Percentiles rank a stretch among this genome's conserved stretches.
Evolutionary conservation across 2,329 filamentous ascomycete genomes (phyloP).

Genomic region (Neonectria faginata): DNA sequence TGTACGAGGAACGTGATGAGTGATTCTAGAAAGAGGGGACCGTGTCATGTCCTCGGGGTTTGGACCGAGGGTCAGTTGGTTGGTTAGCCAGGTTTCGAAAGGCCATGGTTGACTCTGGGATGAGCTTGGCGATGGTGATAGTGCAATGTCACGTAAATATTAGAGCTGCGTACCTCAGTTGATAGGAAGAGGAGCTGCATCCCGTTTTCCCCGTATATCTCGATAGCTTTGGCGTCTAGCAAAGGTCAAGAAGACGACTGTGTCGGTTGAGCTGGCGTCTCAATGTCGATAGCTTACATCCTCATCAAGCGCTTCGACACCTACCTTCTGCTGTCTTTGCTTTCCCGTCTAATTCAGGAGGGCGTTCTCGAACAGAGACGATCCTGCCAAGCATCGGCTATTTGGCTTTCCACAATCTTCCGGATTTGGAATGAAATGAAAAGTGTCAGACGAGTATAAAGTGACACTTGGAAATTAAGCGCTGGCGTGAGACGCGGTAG

Average conservation of each 20-base stretch:
- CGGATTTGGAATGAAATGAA: no score
- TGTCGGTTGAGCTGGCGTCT: constrained; percentile 5
- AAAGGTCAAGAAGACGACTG: neutral
- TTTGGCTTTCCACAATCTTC: no score
- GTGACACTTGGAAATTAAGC: constrained; percentile 1
- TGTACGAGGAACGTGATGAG: neutral
- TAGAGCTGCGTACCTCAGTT: neutral
- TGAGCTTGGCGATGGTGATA: neutral
- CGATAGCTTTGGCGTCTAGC: no score
- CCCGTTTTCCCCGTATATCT: neutral
- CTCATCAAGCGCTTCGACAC: neutral
- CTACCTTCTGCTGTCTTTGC: neutral
- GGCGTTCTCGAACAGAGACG: constrained; percentile 2
- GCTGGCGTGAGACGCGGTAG: neutral
- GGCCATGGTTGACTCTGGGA: neutral
- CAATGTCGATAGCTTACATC: neutral
- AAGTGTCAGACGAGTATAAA: neutral
- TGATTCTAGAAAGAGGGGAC: neutral
- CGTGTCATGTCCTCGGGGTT: neutral
- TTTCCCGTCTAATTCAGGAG: neutral
- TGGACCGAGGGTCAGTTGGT: neutral
- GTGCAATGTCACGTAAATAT: neutral
- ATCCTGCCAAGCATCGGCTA: neutral
- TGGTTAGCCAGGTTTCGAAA: no score
- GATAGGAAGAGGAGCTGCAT: neutral